Percentiles rank a stretch among this genome's conserved stretches.
These are phyloP conservation scores for Auriscalpium orientale DNA, from an alignment of 768 basidiomycete genomes.

Conservation along the genomic window DNA sequence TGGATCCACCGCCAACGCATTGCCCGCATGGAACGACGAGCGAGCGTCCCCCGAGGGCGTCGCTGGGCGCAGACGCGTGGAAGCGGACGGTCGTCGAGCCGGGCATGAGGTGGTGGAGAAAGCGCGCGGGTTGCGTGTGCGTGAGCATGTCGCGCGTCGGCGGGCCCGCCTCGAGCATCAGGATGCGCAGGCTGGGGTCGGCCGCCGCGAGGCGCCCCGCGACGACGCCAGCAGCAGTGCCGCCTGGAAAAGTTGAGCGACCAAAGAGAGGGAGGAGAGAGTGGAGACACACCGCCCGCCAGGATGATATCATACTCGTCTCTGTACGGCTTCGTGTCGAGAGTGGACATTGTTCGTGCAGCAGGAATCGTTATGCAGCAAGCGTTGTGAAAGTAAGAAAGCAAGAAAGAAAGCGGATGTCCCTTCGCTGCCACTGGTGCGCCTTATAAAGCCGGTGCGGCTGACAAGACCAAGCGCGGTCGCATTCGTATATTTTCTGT, in stretches of 20 bases:
- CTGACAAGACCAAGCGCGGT: no score
- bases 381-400: no score
- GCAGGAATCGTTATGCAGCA: no score
- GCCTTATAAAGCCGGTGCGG: no score
- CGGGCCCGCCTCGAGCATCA: slow-evolving; percentile 54
- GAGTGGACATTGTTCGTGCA: no score
- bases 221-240: slow-evolving; percentile 48
- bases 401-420: no score
- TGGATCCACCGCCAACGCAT: slow-evolving; percentile 55
- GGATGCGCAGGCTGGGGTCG: slow-evolving; percentile 47
- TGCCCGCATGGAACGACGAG: slow-evolving; percentile 38
- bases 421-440: no score
- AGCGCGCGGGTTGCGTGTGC: slow-evolving; percentile 51
- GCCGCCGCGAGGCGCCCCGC: slow-evolving; percentile 49
- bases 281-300: slow-evolving; percentile 14
- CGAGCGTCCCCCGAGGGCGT: slow-evolving; percentile 37
- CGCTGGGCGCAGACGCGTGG: slow-evolving; percentile 32
- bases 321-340: no score
- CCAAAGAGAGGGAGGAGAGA: background rate
- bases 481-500: no score
- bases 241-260: slow-evolving; percentile 16
- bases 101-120: slow-evolving; percentile 32
- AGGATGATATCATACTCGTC: slow-evolving; percentile 9
- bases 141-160: slow-evolving; percentile 36
- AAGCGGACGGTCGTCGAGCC: slow-evolving; percentile 36